A percentile compares a stretch with the other conserved stretches of the same genome.
These are phyloP conservation scores for Saitoella complicata DNA, from an alignment of 805 yeast genomes.

Conservation along the genomic window DNA sequence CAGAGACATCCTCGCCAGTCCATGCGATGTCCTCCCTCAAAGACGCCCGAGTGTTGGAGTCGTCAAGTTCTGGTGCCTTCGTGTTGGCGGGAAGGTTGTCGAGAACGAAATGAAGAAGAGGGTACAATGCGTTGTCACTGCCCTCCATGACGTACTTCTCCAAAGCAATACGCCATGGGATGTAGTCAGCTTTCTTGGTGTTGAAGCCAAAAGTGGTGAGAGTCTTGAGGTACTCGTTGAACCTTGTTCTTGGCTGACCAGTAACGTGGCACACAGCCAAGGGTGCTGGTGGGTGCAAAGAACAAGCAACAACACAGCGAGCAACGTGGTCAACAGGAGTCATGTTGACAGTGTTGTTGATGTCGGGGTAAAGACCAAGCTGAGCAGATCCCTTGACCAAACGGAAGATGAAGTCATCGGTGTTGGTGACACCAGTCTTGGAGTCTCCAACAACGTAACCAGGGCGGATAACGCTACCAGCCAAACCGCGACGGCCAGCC, in stretches of 20 bases:
- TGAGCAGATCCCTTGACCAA: conserved; percentile 91
- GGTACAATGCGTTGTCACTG: conserved; percentile 75
- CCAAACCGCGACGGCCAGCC: conserved; percentile 77
- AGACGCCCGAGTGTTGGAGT: conserved; percentile 58
- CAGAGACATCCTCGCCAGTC: conserved; percentile 50
- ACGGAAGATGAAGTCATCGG: conserved; percentile 89
- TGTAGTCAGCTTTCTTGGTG: conserved; percentile 46
- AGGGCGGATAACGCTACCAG: conserved; percentile 84
- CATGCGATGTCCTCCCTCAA: conserved; percentile 43
- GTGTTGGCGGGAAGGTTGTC: conserved; percentile 84
- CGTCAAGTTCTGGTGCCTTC: conserved; percentile 91
- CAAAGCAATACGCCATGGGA: conserved; percentile 59
- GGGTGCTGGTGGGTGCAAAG: conserved; percentile 54
- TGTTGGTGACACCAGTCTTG: conserved; percentile 72
- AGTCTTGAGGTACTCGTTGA: conserved; percentile 56
- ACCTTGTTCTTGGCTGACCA: conserved; percentile 80
- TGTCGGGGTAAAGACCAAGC: conserved; percentile 71
- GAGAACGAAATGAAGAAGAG: conserved; percentile 82
- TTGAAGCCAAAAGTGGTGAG: conserved; percentile 58
- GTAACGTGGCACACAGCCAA: conserved; percentile 87
- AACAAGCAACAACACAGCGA: conserved; percentile 66
- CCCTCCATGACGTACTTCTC: conserved; percentile 65
- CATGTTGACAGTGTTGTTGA: conserved; percentile 78
- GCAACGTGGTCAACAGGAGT: conserved; percentile 99
- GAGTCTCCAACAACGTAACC: conserved; percentile 90